phyloP scores from a whole-genome alignment of 305 asterid species.

The Fraxinus latifolia region DNA sequence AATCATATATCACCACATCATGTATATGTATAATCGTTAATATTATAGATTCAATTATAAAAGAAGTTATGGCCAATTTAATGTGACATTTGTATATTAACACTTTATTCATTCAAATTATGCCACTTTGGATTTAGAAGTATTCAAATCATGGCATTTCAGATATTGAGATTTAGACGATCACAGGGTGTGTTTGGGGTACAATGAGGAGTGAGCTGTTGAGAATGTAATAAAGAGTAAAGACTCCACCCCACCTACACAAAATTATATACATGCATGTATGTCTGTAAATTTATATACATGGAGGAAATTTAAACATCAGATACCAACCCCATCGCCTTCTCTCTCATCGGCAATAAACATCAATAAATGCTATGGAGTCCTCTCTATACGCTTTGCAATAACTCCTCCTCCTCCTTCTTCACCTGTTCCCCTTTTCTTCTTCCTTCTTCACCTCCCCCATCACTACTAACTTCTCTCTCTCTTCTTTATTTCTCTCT shows the following conservation, averaged over 20 bases:
- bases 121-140: not conserved
- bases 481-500: slow-evolving; percentile 4
- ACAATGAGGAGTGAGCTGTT: slow-evolving; percentile 17
- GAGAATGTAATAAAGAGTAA: not conserved
- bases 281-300: not conserved
- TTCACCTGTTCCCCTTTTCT: slow-evolving; percentile 12
- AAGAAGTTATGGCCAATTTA: no score
- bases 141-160: not conserved
- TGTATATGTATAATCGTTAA: no score
- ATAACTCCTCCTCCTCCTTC: slow-evolving; percentile 19
- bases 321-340: slow-evolving; percentile 41
- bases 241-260: slow-evolving; percentile 6
- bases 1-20: not conserved
- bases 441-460: not conserved
- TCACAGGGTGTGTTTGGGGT: not conserved
- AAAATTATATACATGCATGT: not conserved
- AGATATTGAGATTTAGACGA: not conserved
- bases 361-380: slow-evolving; percentile 78
- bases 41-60: no score
- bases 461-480: not conserved
- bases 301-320: slow-evolving; percentile 32
- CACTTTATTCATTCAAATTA: not conserved
- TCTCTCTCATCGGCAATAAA: slow-evolving; percentile 45
- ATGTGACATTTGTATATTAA: not conserved
- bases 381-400: slow-evolving; percentile 62